These are phyloP conservation scores for Leucogyrophana mollusca DNA, from an alignment of 768 basidiomycete species.

Conservation along the genomic window DNA sequence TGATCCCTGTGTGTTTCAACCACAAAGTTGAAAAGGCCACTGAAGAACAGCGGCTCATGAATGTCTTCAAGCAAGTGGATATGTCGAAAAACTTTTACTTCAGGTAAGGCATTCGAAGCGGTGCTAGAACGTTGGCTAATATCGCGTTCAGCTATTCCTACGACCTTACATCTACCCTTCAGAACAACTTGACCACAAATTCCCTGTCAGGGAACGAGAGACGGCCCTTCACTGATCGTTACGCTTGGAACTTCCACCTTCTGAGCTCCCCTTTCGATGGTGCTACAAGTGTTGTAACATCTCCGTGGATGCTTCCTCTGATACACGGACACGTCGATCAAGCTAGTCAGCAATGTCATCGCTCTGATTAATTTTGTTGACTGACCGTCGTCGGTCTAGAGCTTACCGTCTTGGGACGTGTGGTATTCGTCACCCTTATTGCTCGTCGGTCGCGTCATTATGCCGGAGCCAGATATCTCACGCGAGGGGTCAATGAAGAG, in stretches of 20 bases:
- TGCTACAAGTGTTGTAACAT: constrained; percentile 41
- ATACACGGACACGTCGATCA: constrained; percentile 98
- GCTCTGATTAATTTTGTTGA: neutral
- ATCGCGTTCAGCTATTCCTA: constrained; percentile 78
- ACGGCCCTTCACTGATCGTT: constrained; percentile 82
- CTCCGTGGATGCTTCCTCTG: constrained; percentile 87
- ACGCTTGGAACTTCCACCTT: constrained; percentile 94
- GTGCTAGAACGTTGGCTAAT: neutral
- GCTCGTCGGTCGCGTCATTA: constrained; percentile 92
- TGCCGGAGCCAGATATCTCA: constrained; percentile 93
- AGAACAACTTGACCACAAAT: constrained; percentile 79
- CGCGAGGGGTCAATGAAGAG: constrained; percentile 92
- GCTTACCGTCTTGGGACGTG: constrained; percentile 83
- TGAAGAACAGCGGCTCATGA: constrained; percentile 87
- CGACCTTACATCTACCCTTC: constrained; percentile 93
- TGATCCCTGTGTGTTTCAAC: constrained; percentile 72
- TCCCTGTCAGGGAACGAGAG: constrained; percentile 40
- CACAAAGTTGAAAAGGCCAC: constrained; percentile 85
- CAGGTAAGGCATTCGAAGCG: constrained; percentile 48
- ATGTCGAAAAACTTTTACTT: constrained; percentile 99
- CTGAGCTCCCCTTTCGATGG: constrained; percentile 64
- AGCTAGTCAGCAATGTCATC: constrained; percentile 72
- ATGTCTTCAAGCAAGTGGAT: constrained; percentile 94
- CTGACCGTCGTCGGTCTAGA: constrained; percentile 49
- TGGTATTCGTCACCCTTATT: constrained; percentile 92